These are phyloP conservation scores for Metarhizium brunneum DNA, from an alignment of 2,329 filamentous ascomycete genomes.

Conservation along the genomic window DNA sequence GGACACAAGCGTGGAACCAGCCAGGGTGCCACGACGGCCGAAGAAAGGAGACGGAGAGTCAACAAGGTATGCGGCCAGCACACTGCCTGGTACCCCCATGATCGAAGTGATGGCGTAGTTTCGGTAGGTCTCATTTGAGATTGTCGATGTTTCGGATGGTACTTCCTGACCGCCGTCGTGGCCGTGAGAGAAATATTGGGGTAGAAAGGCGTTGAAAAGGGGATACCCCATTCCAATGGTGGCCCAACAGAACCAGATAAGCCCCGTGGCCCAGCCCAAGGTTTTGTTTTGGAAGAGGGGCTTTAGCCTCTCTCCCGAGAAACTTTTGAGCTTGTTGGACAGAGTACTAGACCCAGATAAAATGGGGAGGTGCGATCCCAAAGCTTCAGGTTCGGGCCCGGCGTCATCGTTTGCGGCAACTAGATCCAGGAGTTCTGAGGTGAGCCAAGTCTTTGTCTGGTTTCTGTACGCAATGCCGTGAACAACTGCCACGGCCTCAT, in stretches of 20 bases:
- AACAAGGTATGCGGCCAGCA: constrained; percentile 66
- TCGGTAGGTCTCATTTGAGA: constrained; percentile 53
- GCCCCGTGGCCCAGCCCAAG: constrained; percentile 38
- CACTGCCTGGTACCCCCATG: constrained; percentile 65
- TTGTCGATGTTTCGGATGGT: constrained; percentile 23
- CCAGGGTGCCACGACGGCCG: constrained; percentile 65
- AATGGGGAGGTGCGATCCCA: constrained; percentile 8
- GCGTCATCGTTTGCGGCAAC: constrained; percentile 37
- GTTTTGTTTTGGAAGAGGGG: constrained; percentile 53
- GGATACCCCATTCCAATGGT: constrained; percentile 81
- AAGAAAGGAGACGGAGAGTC: constrained; percentile 51
- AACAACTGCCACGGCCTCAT: constrained; percentile 70
- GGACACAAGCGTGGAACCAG: constrained; percentile 55
- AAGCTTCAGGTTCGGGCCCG: constrained; percentile 13
- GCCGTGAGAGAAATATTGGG: constrained; percentile 63
- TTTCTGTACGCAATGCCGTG: constrained; percentile 71
- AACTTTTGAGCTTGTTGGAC: constrained; percentile 51
- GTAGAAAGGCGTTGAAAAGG: constrained; percentile 84
- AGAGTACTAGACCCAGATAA: constrained; percentile 31
- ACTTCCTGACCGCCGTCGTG: constrained; percentile 25
- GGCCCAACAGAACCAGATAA: constrained; percentile 73
- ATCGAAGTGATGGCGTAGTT: constrained; percentile 76
- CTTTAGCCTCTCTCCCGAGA: constrained; percentile 57
- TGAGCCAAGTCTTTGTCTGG: constrained; percentile 63
- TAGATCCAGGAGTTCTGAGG: constrained; percentile 54